Conservation (phyloP, 2,329 filamentous ascomycete genomes). For the Tricladium varicosporioides region DNA sequence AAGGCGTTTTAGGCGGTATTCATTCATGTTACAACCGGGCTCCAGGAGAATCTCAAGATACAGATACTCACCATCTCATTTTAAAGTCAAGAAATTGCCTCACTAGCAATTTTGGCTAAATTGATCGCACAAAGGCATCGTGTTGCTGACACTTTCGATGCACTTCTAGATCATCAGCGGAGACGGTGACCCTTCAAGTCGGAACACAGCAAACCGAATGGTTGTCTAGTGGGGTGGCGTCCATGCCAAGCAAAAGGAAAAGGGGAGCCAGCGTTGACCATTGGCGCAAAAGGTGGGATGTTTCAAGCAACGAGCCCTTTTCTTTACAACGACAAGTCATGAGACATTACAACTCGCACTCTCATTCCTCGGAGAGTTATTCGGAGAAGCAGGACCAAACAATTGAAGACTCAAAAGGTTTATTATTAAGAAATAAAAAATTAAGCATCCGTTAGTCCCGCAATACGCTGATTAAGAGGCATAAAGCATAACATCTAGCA, state of each 20-base stretch:
- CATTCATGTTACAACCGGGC: neutral
- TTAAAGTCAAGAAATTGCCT: neutral
- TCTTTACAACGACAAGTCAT: neutral
- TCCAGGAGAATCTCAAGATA: neutral
- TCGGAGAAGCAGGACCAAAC: constrained; percentile 4
- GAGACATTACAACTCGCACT: constrained; percentile 1
- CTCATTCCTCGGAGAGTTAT: neutral
- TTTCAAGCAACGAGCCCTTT: neutral
- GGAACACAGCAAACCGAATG: constrained; percentile 1
- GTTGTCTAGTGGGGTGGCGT: neutral
- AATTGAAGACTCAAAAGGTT: neutral
- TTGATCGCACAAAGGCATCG: neutral
- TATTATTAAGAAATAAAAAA: no score
- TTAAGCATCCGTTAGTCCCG: no score
- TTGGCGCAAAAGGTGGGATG: constrained; percentile 19
- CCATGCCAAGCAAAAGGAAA: constrained; percentile 1
- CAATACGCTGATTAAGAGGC: neutral
- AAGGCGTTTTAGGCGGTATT: neutral
- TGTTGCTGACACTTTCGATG: constrained; percentile 9
- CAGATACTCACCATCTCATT: neutral
- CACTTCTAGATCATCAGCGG: constrained; percentile 4
- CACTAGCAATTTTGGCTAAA: neutral
- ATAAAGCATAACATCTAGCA: neutral
- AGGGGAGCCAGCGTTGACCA: constrained; percentile 5
- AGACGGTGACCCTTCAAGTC: constrained; percentile 2